Percentiles rank a stretch among this genome's conserved stretches.
Conservation (phyloP, 495 filamentous ascomycete species). For the Parachaetomium inaequale region DNA sequence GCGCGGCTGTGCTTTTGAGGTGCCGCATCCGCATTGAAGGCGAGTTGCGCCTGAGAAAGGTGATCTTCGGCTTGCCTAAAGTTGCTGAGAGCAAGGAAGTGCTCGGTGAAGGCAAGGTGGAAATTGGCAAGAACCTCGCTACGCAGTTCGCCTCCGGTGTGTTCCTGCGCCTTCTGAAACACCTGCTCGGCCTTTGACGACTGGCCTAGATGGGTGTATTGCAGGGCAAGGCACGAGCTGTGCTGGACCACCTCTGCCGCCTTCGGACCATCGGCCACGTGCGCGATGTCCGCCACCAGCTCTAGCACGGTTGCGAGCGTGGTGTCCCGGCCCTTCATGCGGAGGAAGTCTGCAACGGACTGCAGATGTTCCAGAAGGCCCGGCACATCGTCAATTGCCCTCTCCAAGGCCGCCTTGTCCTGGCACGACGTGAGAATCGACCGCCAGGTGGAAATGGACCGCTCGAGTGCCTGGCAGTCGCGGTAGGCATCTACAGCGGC, state of each 20-base stretch:
- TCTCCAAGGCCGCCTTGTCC: slow-evolving; percentile 50
- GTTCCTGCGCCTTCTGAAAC: slow-evolving; percentile 55
- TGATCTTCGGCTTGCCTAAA: slow-evolving; percentile 53
- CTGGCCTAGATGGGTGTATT: slow-evolving; percentile 75
- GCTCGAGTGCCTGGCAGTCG: slow-evolving; percentile 46
- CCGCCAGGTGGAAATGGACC: slow-evolving; percentile 50
- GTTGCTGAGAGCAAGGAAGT: slow-evolving; percentile 65
- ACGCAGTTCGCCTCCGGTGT: slow-evolving; percentile 19
- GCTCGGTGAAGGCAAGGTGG: slow-evolving; percentile 70
- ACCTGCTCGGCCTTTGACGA: slow-evolving; percentile 66
- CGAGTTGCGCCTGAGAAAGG: slow-evolving; percentile 36
- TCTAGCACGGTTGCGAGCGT: slow-evolving; percentile 47
- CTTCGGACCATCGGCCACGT: slow-evolving; percentile 50
- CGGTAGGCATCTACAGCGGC: slow-evolving; percentile 53
- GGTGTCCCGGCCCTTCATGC: slow-evolving; percentile 61
- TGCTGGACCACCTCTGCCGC: slow-evolving; percentile 56
- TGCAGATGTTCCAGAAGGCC: slow-evolving; percentile 61
- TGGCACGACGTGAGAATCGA: slow-evolving; percentile 46
- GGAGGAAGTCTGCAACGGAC: slow-evolving; percentile 70
- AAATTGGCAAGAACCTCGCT: slow-evolving; percentile 49
- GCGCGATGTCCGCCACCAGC: slow-evolving; percentile 49
- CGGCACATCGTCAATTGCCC: slow-evolving; percentile 58
- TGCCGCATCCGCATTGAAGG: slow-evolving; percentile 19
- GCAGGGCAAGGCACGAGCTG: slow-evolving; percentile 59
- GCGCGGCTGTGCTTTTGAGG: slow-evolving; percentile 23